Base-by-base conservation (phyloP, 148 eudicot species). In the Dysphania ambrosioides region DNA sequence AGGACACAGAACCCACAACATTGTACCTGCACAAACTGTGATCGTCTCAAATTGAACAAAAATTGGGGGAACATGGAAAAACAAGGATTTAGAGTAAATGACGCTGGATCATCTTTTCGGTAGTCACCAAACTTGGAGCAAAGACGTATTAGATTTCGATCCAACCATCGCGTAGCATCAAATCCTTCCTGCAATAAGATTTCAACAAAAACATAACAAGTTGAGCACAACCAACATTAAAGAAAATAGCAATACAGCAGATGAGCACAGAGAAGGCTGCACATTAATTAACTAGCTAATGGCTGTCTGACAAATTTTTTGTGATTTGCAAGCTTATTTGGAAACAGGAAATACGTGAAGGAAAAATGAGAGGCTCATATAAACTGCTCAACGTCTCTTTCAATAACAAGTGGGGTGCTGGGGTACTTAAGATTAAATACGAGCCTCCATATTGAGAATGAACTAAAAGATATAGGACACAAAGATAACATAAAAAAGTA, bases 81-180 rank as follows among this genome's bases (percentile, higher is more conserved):
- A 74, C 85, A 82, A 27, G 93, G 97, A 78, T 91, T 94, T 55
- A 94, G 83, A n/a, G 90, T 90, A 74, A 94, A 94, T 66, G 98
- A 94, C 29, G 97, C 5, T 47, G 90, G 93, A 80, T 94, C 98
- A 78, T 94, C 98, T 82, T 94, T 94, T 68, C 93, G 86, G 73
- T 91, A 94, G 67, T 90, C 98, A 53, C 98, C 98, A 79, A 94
- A 94, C 72, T 90, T 94, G 66, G 98, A 75, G 74, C 97, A 94
- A 71, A 94, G 83, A 49, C 97, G 97, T 79, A 94, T 94, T 36
- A 94, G 82, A 70, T 85, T 94, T 56, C 98, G 83, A 82, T 94
- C 98, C 84, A 94, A 82, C 98, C 98, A 94, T 81, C 96, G 83
- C 40, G 96, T 94, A 56, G 98, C 87, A 87, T 94, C 98, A 82